Percentiles rank a stretch among this genome's conserved stretches.
Conservation (phyloP, 495 filamentous ascomycete genomes). For the Penicillium antarcticum region DNA sequence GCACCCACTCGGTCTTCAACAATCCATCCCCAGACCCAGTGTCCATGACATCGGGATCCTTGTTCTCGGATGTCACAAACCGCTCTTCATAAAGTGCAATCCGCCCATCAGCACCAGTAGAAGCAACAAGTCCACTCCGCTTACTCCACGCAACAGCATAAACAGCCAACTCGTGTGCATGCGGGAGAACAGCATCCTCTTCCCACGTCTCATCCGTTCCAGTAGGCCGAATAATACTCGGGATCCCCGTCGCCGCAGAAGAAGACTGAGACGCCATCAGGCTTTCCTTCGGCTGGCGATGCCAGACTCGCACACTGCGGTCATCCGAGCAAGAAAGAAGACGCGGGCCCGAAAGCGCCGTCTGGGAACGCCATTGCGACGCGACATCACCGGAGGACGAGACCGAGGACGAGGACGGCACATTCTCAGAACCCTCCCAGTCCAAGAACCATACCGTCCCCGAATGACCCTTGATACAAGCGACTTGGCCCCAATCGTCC, state of each 20-base stretch:
- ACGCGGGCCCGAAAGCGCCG: conserved; percentile 55
- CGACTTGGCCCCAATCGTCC: conserved; percentile 91
- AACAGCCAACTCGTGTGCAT: conserved; percentile 71
- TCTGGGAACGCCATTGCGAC: conserved; percentile 35
- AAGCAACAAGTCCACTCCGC: conserved; percentile 70
- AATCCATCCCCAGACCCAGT: conserved; percentile 17
- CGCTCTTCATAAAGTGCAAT: conserved; percentile 76
- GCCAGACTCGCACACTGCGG: conserved; percentile 73
- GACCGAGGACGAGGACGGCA: conserved; percentile 1
- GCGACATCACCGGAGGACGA: conserved; percentile 12
- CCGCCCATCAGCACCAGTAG: conserved; percentile 79
- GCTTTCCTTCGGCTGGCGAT: conserved; percentile 51
- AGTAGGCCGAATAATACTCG: conserved; percentile 75
- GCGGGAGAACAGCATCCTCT: conserved; percentile 66
- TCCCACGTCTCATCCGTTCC: conserved; percentile 77
- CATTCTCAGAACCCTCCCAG: conserved; percentile 59
- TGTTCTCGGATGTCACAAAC: conserved; percentile 19
- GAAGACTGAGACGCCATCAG: conserved; percentile 17
- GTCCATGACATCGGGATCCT: conserved; percentile 37
- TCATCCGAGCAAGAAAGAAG: conserved; percentile 81
- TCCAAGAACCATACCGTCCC: conserved; percentile 85
- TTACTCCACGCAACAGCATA: conserved; percentile 81
- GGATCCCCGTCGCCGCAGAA: conserved; percentile 45
- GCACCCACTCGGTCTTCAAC: conserved; percentile 57
- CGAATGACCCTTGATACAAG: conserved; percentile 70